Conservation (phyloP, 2,329 filamentous ascomycete genomes). For the Stemphylium vesicarium region DNA sequence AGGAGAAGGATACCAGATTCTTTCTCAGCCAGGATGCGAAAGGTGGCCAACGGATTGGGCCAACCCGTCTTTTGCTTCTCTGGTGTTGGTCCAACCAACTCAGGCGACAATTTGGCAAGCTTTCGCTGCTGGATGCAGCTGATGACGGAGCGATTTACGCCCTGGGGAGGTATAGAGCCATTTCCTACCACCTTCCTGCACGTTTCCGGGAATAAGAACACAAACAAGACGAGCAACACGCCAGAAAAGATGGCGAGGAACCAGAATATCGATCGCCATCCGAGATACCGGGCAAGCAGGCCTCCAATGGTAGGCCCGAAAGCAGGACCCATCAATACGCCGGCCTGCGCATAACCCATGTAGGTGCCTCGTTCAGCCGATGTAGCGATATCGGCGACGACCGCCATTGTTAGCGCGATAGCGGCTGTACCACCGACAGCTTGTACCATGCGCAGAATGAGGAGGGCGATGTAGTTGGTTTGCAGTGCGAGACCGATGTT, state of each 20-base stretch:
- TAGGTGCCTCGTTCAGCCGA: slow-evolving; percentile 75
- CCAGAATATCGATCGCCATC: slow-evolving; percentile 52
- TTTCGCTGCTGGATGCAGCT: slow-evolving; percentile 39
- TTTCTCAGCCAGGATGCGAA: slow-evolving; percentile 39
- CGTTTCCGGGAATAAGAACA: slow-evolving; percentile 53
- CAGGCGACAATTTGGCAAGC: slow-evolving; percentile 8
- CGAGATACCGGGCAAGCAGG: slow-evolving; percentile 39
- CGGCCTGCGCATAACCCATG: slow-evolving; percentile 68
- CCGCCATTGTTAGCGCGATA: slow-evolving; percentile 68
- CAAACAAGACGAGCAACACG: slow-evolving; percentile 42
- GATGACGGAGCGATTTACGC: slow-evolving; percentile 40
- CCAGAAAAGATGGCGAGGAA: slow-evolving; percentile 52
- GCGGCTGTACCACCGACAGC: slow-evolving; percentile 50
- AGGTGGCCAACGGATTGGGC: slow-evolving; percentile 36
- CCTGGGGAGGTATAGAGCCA: slow-evolving; percentile 42
- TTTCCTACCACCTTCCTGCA: slow-evolving; percentile 54
- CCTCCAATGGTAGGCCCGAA: slow-evolving; percentile 47
- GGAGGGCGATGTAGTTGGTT: slow-evolving; percentile 44
- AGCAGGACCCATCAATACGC: slow-evolving; percentile 49
- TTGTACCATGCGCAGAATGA: slow-evolving; percentile 47
- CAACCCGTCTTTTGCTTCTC: slow-evolving; percentile 29
- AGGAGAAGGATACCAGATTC: slow-evolving; percentile 41
- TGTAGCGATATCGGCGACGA: slow-evolving; percentile 74
- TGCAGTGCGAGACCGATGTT: slow-evolving; percentile 48
- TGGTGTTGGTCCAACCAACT: background rate